Conservation (phyloP, 495 filamentous ascomycete genomes). For the Neurospora discreta region DNA sequence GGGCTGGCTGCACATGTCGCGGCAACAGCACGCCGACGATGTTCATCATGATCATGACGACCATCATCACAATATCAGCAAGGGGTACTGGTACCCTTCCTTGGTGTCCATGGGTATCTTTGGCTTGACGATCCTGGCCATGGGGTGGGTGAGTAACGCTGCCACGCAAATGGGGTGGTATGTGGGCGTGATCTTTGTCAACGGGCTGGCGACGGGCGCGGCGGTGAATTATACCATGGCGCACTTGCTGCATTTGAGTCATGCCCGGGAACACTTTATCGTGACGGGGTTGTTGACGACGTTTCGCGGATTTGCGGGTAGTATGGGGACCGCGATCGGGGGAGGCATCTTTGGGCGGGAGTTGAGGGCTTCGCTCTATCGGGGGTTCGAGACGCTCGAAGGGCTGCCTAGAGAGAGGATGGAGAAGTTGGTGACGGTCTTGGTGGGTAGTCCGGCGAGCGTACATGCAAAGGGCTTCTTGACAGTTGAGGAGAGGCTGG, state of each 20-base stretch:
- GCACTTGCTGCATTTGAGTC: conserved; percentile 60
- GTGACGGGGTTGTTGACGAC: conserved; percentile 59
- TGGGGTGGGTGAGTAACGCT: conserved; percentile 42
- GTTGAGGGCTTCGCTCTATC: conserved; percentile 41
- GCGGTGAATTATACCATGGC: conserved; percentile 67
- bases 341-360: conserved; percentile 61
- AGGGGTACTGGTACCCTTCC: conserved; percentile 46
- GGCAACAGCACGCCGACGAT: too few relatives aligned
- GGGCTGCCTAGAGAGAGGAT: conserved; percentile 25
- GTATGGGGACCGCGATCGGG: conserved; percentile 65
- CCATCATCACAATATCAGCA: neutral
- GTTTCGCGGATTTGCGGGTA: conserved; percentile 63
- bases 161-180: conserved; percentile 35
- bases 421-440: conserved; percentile 45
- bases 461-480: conserved; percentile 38
- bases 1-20: conserved; percentile 59
- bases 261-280: conserved; percentile 52
- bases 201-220: conserved; percentile 59
- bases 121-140: conserved; percentile 33
- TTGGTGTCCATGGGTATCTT: conserved; percentile 45
- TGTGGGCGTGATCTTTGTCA: conserved; percentile 45
- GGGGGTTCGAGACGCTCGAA: conserved; percentile 43
- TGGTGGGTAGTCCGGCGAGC: conserved; percentile 58
- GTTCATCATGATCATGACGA: conserved; percentile 37
- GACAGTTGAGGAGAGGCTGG: conserved; percentile 37